Evolutionary conservation across 345 rosid genomes (phyloP).

Genomic region (Salix dunnii): DNA sequence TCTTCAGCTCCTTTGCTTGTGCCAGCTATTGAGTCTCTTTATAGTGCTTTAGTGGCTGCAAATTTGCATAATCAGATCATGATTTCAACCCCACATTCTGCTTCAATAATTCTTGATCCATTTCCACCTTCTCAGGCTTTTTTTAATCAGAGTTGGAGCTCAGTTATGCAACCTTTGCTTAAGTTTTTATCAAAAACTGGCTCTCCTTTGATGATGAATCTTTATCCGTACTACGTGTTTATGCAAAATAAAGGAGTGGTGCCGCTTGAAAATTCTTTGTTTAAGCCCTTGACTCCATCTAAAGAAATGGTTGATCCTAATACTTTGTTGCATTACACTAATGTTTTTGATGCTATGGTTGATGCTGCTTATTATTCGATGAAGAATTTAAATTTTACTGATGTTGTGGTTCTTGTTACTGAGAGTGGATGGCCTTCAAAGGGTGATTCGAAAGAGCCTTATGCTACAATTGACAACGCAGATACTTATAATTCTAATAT

Average conservation of each 20-base stretch:
- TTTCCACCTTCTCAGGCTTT: conserved; percentile 97
- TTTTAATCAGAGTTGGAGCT: conserved; percentile 78
- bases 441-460: conserved; percentile 83
- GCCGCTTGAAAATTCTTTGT: conserved; percentile 81
- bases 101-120: conserved; percentile 67
- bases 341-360: conserved; percentile 90
- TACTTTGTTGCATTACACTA: conserved; percentile 88
- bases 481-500: conserved; percentile 83
- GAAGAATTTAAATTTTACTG: conserved; percentile 81
- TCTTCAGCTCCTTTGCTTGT: conserved; percentile 74
- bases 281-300: conserved; percentile 81
- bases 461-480: conserved; percentile 80
- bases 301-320: conserved; percentile 98
- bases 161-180: conserved; percentile 67
- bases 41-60: conserved; percentile 83
- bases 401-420: conserved; percentile 74
- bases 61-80: conserved; percentile 82
- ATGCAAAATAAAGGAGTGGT: conserved; percentile 97
- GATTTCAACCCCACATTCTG: conserved; percentile 90
- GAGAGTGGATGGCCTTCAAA: conserved; percentile 88
- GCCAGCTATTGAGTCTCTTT: conserved; percentile 81
- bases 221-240: conserved; percentile 91
- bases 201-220: conserved; percentile 93
- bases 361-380: conserved; percentile 90
- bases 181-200: conserved; percentile 74